These are phyloP conservation scores for Puccinia novopanici DNA, from an alignment of 1,284 basidiomycete genomes.

Conservation along the genomic window DNA sequence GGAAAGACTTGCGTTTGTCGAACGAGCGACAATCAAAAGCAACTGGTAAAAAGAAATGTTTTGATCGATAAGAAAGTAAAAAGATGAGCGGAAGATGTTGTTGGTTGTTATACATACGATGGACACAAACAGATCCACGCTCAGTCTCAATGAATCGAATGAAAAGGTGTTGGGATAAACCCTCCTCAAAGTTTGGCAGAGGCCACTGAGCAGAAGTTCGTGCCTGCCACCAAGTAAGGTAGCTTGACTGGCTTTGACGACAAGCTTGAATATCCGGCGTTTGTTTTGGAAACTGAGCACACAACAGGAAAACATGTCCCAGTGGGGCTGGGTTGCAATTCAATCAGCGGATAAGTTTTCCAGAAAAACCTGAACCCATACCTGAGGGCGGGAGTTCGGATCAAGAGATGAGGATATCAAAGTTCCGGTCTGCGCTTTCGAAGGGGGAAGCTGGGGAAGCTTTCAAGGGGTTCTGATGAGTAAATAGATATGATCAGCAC, in stretches of 20 bases:
- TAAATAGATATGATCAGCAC: too few relatives aligned
- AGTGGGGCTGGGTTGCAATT: background rate
- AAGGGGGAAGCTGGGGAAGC: background rate
- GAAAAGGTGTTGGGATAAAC: background rate
- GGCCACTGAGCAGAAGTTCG: background rate
- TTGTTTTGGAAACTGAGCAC: slow-evolving; percentile 17
- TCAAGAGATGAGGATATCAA: background rate
- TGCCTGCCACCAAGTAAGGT: background rate
- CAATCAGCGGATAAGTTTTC: background rate
- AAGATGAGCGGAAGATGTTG: background rate
- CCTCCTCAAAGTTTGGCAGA: background rate
- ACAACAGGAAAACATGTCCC: background rate
- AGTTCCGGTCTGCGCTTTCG: background rate
- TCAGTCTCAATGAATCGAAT: background rate
- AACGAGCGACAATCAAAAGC: background rate
- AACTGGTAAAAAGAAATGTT: background rate
- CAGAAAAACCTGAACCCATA: background rate
- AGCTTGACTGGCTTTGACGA: background rate
- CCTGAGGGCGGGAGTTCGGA: too few relatives aligned
- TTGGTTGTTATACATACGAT: background rate
- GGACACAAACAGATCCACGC: background rate
- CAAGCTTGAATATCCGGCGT: slow-evolving; percentile 13
- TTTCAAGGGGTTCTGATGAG: background rate
- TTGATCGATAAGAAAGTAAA: too few relatives aligned
- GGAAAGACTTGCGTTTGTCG: background rate